Evolutionary conservation across 768 basidiomycete genomes (phyloP).

Genomic region (Mycena olivaceomarginata): DNA sequence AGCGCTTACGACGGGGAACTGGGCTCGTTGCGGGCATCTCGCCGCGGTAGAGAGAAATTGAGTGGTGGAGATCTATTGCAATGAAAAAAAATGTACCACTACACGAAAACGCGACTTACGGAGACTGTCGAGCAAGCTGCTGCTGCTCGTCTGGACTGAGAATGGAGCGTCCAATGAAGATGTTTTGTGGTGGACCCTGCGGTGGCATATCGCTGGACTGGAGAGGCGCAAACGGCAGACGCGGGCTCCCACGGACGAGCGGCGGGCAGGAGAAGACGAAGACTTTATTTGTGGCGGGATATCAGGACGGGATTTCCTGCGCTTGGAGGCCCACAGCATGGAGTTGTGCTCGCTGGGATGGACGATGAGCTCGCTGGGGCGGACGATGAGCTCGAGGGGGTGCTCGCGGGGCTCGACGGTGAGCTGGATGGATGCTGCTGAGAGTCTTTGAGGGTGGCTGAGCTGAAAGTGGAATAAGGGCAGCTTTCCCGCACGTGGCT

Average conservation of each 20-base stretch:
- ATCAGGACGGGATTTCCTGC: constrained; percentile 41
- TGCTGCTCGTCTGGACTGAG: constrained; percentile 38
- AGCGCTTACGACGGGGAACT: constrained; percentile 15
- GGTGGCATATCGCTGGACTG: constrained; percentile 29
- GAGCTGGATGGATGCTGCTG: background rate
- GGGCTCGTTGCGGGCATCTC: constrained; percentile 24
- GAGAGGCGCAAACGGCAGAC: constrained; percentile 40
- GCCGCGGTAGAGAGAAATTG: constrained; percentile 33
- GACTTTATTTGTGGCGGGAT: constrained; percentile 2
- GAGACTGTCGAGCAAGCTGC: constrained; percentile 23
- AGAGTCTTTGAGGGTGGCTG: background rate
- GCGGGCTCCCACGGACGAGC: constrained; percentile 38
- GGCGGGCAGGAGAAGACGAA: constrained; percentile 12
- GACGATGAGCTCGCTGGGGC: constrained; percentile 9
- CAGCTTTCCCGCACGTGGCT: background rate
- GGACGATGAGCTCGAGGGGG: constrained; percentile 13
- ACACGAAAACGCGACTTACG: constrained; percentile 3
- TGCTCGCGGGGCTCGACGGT: constrained; percentile 18
- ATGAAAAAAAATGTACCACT: background rate
- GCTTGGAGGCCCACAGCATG: constrained; percentile 41
- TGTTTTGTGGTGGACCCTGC: background rate
- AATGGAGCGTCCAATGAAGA: constrained; percentile 33
- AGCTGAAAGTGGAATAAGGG: constrained; percentile 1
- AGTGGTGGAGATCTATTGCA: constrained; percentile 30
- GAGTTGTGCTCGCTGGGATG: background rate